A percentile compares a stretch with the other conserved stretches of the same genome.
phyloP scores from a whole-genome alignment of 768 basidiomycete genomes.

The Suillus sp. region DNA sequence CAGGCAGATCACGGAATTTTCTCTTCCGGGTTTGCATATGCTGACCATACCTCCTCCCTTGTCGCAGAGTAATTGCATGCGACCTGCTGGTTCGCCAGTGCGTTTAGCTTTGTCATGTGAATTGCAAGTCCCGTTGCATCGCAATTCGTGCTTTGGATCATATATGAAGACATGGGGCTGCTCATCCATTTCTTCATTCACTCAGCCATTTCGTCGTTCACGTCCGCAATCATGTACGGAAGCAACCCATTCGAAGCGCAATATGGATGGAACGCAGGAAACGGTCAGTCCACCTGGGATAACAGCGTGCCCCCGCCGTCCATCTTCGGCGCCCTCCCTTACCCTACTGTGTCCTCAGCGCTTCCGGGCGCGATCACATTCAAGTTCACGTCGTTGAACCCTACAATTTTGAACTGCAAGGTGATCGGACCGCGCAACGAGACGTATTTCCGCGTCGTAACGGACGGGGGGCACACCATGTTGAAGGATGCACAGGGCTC shows the following conservation, averaged over 20 bases:
- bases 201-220: not conserved
- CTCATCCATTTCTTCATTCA: not conserved
- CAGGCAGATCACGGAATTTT: not conserved
- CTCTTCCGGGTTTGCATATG: not conserved
- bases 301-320: constrained; percentile 43
- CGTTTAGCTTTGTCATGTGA: not conserved
- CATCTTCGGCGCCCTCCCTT: constrained; percentile 65
- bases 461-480: constrained; percentile 55
- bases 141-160: not conserved
- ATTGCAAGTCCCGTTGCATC: constrained; percentile 2
- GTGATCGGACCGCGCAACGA: constrained; percentile 54
- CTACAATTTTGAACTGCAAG: constrained; percentile 54
- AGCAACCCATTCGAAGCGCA: constrained; percentile 33
- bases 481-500: constrained; percentile 50
- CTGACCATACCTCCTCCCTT: too few relatives aligned
- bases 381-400: constrained; percentile 52
- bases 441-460: constrained; percentile 50
- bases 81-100: not conserved
- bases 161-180: constrained; percentile 10
- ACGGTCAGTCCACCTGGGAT: constrained; percentile 18
- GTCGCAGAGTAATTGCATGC: not conserved
- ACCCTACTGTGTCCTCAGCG: constrained; percentile 39
- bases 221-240: constrained; percentile 25
- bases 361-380: constrained; percentile 43
- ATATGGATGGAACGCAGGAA: constrained; percentile 20